Base-by-base conservation (phyloP, 2,329 filamentous ascomycete species). In the Colletotrichum siamense region DNA sequence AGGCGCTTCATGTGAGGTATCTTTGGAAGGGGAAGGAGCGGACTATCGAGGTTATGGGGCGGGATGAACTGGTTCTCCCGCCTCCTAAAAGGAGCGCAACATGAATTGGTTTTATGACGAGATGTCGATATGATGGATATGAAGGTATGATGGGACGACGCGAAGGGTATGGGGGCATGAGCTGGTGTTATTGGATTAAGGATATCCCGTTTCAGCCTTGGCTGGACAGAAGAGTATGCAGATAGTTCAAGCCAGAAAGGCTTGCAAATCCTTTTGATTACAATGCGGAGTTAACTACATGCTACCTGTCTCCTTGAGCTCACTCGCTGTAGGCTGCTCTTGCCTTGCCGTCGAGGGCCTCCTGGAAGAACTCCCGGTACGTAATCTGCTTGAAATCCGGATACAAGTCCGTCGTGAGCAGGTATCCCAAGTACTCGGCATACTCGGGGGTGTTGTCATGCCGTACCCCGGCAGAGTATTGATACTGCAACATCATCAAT, bases 341-440 rank as follows among this genome's bases (percentile, higher is more conserved):
- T 22, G 62, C 32, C 62, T 64, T 64, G 62, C 62, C 62, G 32
- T 64, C 62, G 34, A 64, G 62, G 4, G 5, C 32, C 62, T 64
- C 62, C 32, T 39, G 62, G 22, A 64, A 64, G 12, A 39, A 36
- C 34, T 64, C n/a, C 36, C 13, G 62, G 9, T 24, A 26, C 13
- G 34, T 64, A 0, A 39, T 64, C 62, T 32, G 62, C 30, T 44
- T 36, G 62, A 66, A 66, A 10, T 90, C 89, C 4, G 90, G 90
- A 79, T 91, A 92, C 32, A 92, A 82, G 32, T 91, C 87, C 78
- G 87, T 87, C 30, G 84, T 85, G 71, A 86, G 83, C 28, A 92
- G 72, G 79, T 92, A 91, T 4, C 89, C 90, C 8, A 92, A 83
- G 75, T 91, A 91, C 70, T 85, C 83, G 16, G 91, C 91, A 77